A percentile compares a stretch with the other conserved stretches of the same genome.
Evolutionary conservation across 345 rosid species (phyloP).

Genomic region (Linum lewisii): DNA sequence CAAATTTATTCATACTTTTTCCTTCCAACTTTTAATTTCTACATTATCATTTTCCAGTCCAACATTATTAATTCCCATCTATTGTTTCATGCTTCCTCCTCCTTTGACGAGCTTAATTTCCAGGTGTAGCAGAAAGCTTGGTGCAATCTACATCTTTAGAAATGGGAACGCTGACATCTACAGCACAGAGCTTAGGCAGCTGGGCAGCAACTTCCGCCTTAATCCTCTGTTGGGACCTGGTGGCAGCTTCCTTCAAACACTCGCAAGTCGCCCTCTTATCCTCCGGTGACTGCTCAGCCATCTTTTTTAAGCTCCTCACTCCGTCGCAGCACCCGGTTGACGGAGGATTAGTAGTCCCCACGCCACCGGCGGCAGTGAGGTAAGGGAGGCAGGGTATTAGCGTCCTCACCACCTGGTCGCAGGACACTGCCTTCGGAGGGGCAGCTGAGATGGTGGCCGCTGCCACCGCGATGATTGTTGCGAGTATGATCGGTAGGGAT

Average conservation of each 20-base stretch:
- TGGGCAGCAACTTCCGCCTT: not conserved
- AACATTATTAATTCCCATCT: no score
- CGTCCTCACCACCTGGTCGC: not conserved
- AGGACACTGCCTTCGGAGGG: not conserved
- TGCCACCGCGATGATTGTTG: not conserved
- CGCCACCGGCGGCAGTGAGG: not conserved
- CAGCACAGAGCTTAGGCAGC: not conserved
- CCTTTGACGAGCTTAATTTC: not conserved
- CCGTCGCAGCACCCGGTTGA: not conserved
- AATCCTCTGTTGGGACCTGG: not conserved
- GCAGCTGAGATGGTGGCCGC: not conserved
- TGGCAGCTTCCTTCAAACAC: not conserved
- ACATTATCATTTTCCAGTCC: no score
- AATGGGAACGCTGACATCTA: not conserved
- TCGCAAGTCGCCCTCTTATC: not conserved
- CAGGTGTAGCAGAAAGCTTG: not conserved
- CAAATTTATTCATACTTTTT: no score
- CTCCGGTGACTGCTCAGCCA: not conserved
- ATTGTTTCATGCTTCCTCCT: no score
- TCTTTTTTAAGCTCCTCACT: not conserved
- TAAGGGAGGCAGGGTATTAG: not conserved
- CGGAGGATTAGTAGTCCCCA: not conserved
- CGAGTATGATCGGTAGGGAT: not conserved
- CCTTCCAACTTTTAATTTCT: no score
- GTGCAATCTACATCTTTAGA: not conserved